phyloP scores from a whole-genome alignment of 208 protist species.

The Blastocrithidia nonstop region DNA sequence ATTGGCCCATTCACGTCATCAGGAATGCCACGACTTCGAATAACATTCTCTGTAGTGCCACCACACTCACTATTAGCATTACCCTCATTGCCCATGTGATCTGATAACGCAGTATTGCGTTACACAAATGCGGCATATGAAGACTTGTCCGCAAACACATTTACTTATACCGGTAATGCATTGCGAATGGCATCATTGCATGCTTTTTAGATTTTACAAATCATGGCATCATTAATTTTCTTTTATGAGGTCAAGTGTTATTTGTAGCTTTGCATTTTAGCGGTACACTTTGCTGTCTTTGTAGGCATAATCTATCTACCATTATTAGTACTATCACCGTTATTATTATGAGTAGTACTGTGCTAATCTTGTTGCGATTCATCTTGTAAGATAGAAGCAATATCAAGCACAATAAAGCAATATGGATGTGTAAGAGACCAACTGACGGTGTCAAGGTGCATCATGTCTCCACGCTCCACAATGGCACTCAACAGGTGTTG shows the following conservation, averaged over 20 bases:
- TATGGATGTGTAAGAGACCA: constrained; percentile 64
- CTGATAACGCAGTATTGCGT: constrained; percentile 2
- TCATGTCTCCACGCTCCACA: constrained; percentile 22
- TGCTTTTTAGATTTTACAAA: constrained; percentile 23
- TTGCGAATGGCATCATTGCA: constrained; percentile 48
- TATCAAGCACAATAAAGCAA: constrained; percentile 57
- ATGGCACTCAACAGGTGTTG: constrained; percentile 81
- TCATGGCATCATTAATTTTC: constrained; percentile 30
- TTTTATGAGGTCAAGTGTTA: constrained; percentile 23
- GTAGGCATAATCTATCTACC: background rate
- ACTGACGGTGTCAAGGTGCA: constrained; percentile 54
- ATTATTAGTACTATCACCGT: constrained; percentile 1
- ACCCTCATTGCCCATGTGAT: background rate
- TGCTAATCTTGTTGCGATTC: constrained; percentile 8
- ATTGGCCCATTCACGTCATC: constrained; percentile 57
- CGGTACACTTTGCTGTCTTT: background rate
- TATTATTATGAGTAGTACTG: background rate
- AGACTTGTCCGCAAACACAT: constrained; percentile 25
- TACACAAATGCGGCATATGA: constrained; percentile 21
- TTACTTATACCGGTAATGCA: constrained; percentile 22
- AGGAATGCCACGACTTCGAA: constrained; percentile 52
- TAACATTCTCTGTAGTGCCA: constrained; percentile 5
- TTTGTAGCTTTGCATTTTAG: background rate
- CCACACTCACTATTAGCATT: background rate
- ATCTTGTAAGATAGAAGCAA: constrained; percentile 13